Evolutionary conservation across 2,329 filamentous ascomycete genomes (phyloP).

Genomic region (Metarhizium robertsii): DNA sequence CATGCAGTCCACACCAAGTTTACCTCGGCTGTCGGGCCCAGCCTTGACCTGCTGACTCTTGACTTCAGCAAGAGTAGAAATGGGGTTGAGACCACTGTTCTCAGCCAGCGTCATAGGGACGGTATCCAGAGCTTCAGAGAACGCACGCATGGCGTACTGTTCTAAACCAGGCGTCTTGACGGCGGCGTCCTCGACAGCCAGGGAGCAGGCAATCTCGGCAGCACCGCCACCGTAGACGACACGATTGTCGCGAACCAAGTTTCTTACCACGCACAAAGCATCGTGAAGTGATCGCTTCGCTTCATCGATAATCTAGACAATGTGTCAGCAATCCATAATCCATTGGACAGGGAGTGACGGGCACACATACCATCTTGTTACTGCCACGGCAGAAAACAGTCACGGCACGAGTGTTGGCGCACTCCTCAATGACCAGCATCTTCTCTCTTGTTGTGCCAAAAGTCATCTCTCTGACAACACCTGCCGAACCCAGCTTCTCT

Average conservation of each 20-base stretch:
- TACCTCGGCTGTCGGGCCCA: conserved; percentile 36
- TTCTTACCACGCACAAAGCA: conserved; percentile 93
- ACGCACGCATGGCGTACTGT: conserved; percentile 98
- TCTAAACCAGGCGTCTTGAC: conserved; percentile 94
- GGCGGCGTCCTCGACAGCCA: conserved; percentile 91
- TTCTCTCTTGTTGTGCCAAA: conserved; percentile 98
- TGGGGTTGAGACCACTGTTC: conserved; percentile 93
- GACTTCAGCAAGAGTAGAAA: conserved; percentile 87
- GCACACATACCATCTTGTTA: conserved; percentile 85
- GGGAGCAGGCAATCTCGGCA: conserved; percentile 91
- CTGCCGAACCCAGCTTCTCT: conserved; percentile 85
- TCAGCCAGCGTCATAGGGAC: conserved; percentile 94
- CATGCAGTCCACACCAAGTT: conserved; percentile 96
- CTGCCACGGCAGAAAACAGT: conserved; percentile 94
- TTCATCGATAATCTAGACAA: conserved; percentile 83
- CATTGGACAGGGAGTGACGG: not conserved
- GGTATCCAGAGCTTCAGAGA: conserved; percentile 86
- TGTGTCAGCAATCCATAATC: not conserved
- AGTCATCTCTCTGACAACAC: conserved; percentile 85
- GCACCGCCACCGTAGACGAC: conserved; percentile 96
- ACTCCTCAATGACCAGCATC: conserved; percentile 99
- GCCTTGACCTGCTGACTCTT: conserved; percentile 95
- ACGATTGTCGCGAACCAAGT: conserved; percentile 90
- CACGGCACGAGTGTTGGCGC: conserved; percentile 92
- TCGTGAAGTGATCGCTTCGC: conserved; percentile 96